Percentiles rank a stretch among this genome's conserved stretches.
phyloP scores from a whole-genome alignment of 768 basidiomycete genomes.

The Termitomyces sp. region DNA sequence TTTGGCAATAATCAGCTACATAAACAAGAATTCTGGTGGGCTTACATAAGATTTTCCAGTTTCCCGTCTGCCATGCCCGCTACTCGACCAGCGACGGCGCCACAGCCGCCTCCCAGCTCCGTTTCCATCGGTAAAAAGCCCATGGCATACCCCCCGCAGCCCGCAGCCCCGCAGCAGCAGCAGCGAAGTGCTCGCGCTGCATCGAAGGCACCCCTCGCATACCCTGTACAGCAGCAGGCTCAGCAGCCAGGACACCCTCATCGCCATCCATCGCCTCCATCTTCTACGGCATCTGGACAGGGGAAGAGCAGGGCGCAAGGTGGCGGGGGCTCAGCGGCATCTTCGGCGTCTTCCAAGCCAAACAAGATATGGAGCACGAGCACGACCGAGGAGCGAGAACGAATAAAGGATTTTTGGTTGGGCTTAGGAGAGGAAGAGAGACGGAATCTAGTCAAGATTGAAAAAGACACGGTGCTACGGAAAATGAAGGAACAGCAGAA shows the following conservation, averaged over 20 bases:
- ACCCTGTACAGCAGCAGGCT: slow-evolving; percentile 30
- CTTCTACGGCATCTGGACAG: slow-evolving; percentile 37
- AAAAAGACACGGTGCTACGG: slow-evolving; percentile 94
- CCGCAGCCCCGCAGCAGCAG: slow-evolving; percentile 33
- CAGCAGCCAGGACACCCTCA: slow-evolving; percentile 33
- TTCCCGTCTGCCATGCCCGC: slow-evolving; percentile 26
- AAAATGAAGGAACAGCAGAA: slow-evolving; percentile 99
- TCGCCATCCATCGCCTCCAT: slow-evolving; percentile 48
- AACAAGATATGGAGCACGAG: slow-evolving; percentile 95
- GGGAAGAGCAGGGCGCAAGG: slow-evolving; percentile 35
- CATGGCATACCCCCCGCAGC: slow-evolving; percentile 67
- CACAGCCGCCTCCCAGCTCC: slow-evolving; percentile 60
- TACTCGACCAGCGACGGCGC: slow-evolving; percentile 23
- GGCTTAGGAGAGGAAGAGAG: slow-evolving; percentile 90
- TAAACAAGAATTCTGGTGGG: slow-evolving; percentile 17
- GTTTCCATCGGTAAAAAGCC: slow-evolving; percentile 92
- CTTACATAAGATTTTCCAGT: slow-evolving; percentile 28
- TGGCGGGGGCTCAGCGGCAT: slow-evolving; percentile 26
- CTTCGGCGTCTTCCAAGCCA: slow-evolving; percentile 42
- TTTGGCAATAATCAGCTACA: slow-evolving; percentile 17
- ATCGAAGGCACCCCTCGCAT: slow-evolving; percentile 47
- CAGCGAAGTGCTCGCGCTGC: slow-evolving; percentile 46
- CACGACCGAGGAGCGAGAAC: slow-evolving; percentile 89
- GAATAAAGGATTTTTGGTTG: slow-evolving; percentile 98
- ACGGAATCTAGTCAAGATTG: slow-evolving; percentile 89